Conservation (phyloP, 805 yeast species). For the Priceomyces carsonii region DNA sequence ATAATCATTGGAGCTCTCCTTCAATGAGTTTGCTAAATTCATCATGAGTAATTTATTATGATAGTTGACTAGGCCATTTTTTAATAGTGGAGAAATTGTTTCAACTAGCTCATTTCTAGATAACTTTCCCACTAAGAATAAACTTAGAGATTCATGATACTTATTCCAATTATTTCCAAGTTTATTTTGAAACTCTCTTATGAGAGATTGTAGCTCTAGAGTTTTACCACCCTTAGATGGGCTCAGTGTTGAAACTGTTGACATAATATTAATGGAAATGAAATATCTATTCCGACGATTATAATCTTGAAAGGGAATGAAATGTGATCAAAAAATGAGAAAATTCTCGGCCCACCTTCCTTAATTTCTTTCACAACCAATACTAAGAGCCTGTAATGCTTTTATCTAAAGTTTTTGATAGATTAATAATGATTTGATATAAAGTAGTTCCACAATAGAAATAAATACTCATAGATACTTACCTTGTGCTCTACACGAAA, state of each 20-base stretch:
- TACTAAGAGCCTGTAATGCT: too few species aligned
- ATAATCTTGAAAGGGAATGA: too few species aligned
- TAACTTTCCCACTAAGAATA: slow-evolving; percentile 75
- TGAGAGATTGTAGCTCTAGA: slow-evolving; percentile 46
- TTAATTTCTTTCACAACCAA: too few species aligned
- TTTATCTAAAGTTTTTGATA: too few species aligned
- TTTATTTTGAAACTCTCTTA: slow-evolving; percentile 68
- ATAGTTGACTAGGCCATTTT: slow-evolving; percentile 48
- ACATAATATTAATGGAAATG: slow-evolving; percentile 4
- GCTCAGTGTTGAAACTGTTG: slow-evolving; percentile 6
- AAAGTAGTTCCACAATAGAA: too few species aligned
- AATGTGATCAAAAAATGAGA: too few species aligned
- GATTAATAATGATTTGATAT: too few species aligned
- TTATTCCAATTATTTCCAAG: slow-evolving; percentile 84
- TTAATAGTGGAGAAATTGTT: slow-evolving; percentile 57
- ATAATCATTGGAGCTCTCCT: slow-evolving; percentile 68
- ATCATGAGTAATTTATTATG: slow-evolving; percentile 85
- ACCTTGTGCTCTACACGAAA: slow-evolving; percentile 6
- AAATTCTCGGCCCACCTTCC: too few species aligned
- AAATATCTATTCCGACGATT: too few species aligned
- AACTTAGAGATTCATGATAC: slow-evolving; percentile 76
- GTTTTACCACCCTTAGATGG: slow-evolving; percentile 20
- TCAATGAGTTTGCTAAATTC: slow-evolving; percentile 78
- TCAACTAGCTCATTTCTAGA: slow-evolving; percentile 72
- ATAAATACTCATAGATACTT: slow-evolving; percentile 1